Percentiles rank a stretch among this genome's conserved stretches.
These are phyloP conservation scores for Dioscorea dumetorum DNA, from an alignment of 106 monocot species.

Conservation along the genomic window DNA sequence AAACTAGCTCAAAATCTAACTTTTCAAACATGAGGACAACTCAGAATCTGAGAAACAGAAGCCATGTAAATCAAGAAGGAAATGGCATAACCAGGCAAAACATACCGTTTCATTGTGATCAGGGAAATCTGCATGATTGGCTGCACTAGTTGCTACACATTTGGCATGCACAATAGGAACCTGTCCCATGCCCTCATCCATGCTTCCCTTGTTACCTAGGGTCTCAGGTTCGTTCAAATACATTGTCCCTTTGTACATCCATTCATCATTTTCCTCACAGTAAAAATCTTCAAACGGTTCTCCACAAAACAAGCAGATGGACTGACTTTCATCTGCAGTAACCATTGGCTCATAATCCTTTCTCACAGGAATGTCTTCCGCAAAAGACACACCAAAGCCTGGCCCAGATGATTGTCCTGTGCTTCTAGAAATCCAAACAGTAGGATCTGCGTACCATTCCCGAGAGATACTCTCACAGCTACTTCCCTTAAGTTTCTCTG, in stretches of 20 bases:
- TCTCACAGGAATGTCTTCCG: conserved; percentile 4
- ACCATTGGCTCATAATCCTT: conserved; percentile 57
- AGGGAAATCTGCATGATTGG: conserved; percentile 10
- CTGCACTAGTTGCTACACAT: conserved; percentile 27
- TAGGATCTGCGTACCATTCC: conserved; percentile 49
- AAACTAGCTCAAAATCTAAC: too few species aligned
- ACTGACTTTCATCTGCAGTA: conserved; percentile 85
- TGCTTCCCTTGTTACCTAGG: conserved; percentile 3
- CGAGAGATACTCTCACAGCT: conserved; percentile 22
- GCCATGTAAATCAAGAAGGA: not conserved
- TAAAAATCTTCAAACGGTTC: conserved; percentile 87
- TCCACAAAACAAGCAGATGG: conserved; percentile 82
- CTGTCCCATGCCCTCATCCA: conserved; percentile 8
- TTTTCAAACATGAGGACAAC: too few species aligned
- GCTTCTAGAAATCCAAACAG: conserved; percentile 24
- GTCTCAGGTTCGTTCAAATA: conserved; percentile 31
- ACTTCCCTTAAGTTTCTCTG: conserved; percentile 12
- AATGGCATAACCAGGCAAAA: not conserved
- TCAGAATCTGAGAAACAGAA: too few species aligned
- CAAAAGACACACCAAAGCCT: conserved; percentile 3
- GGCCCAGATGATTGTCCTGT: not conserved
- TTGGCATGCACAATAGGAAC: conserved; percentile 69
- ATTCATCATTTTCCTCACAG: conserved; percentile 56
- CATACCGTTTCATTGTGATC: conserved; percentile 1
- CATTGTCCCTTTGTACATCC: conserved; percentile 84